These are phyloP conservation scores for Neofusicoccum sp. DNA, from an alignment of 2,329 filamentous ascomycete species.

Conservation along the genomic window DNA sequence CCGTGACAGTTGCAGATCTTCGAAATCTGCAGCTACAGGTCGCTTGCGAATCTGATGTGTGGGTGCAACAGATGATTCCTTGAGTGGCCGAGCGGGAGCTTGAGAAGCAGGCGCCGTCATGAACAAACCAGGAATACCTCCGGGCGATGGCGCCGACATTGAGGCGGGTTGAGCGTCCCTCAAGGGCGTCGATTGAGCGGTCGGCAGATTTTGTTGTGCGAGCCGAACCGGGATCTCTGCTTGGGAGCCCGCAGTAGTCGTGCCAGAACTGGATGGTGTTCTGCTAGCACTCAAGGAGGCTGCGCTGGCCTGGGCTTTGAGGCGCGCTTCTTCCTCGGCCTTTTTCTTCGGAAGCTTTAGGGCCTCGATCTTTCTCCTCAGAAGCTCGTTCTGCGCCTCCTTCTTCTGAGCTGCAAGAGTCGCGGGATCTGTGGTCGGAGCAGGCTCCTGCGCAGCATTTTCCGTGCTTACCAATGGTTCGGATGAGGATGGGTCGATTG, in stretches of 20 bases:
- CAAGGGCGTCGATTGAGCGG: not conserved
- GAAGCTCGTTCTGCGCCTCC: slow-evolving; percentile 72
- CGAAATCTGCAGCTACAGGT: slow-evolving; percentile 47
- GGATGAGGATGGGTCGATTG: no score
- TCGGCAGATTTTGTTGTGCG: not conserved
- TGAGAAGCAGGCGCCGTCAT: slow-evolving; percentile 41
- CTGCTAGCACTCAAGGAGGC: slow-evolving; percentile 11
- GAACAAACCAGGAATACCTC: slow-evolving; percentile 56
- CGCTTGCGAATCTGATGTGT: slow-evolving; percentile 51
- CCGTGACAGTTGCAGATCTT: slow-evolving; percentile 13
- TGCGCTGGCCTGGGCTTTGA: slow-evolving; percentile 15
- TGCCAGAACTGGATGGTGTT: not conserved
- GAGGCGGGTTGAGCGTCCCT: slow-evolving; percentile 15
- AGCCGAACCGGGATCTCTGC: slow-evolving; percentile 5
- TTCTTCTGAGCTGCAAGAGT: slow-evolving; percentile 47
- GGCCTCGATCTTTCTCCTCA: slow-evolving; percentile 80
- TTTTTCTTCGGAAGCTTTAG: slow-evolving; percentile 24
- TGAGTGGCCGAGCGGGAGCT: not conserved
- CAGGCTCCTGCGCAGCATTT: not conserved
- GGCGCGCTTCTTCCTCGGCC: slow-evolving; percentile 15
- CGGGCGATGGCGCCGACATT: slow-evolving; percentile 27
- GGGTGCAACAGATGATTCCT: not conserved
- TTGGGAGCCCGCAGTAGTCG: not conserved
- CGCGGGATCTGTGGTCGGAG: slow-evolving; percentile 3
- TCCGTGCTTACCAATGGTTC: not conserved